phyloP scores from a whole-genome alignment of 345 rosid species.

The Lepidium aucheri region DNA sequence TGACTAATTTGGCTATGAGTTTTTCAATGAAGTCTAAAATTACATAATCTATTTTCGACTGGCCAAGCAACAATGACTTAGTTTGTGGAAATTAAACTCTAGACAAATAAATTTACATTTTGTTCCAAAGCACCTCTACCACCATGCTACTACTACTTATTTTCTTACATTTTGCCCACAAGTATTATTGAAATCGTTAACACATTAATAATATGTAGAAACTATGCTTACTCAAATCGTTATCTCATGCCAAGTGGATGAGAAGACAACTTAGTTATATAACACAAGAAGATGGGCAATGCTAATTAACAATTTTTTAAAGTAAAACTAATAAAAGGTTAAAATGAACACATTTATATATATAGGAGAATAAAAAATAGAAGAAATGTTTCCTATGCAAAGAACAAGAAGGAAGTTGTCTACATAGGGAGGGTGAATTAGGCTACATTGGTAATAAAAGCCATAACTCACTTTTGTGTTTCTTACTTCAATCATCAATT shows the following conservation, averaged over 20 bases:
- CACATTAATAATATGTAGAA: not conserved
- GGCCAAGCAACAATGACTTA: too few species aligned
- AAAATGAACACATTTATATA: conserved; percentile 18
- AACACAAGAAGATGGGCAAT: conserved; percentile 22
- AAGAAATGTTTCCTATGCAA: conserved; percentile 48
- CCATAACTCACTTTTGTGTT: conserved; percentile 47
- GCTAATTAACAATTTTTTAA: not conserved
- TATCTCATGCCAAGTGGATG: not conserved
- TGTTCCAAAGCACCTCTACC: too few species aligned
- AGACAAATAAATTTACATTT: too few species aligned
- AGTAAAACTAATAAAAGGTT: not conserved
- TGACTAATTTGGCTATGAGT: too few species aligned
- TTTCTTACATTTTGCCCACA: not conserved
- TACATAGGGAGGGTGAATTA: conserved; percentile 38
- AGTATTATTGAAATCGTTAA: not conserved
- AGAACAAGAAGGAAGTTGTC: conserved; percentile 44
- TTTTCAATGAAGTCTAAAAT: too few species aligned
- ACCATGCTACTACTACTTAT: too few species aligned
- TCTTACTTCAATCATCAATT: conserved; percentile 47
- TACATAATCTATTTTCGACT: too few species aligned
- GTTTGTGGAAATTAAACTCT: too few species aligned
- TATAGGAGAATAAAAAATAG: conserved; percentile 28
- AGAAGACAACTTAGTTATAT: conserved; percentile 6
- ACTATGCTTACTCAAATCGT: not conserved
- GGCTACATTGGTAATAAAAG: conserved; percentile 44